Conservation (phyloP, 208 protist genomes). For the Strigomonas culicis region DNA sequence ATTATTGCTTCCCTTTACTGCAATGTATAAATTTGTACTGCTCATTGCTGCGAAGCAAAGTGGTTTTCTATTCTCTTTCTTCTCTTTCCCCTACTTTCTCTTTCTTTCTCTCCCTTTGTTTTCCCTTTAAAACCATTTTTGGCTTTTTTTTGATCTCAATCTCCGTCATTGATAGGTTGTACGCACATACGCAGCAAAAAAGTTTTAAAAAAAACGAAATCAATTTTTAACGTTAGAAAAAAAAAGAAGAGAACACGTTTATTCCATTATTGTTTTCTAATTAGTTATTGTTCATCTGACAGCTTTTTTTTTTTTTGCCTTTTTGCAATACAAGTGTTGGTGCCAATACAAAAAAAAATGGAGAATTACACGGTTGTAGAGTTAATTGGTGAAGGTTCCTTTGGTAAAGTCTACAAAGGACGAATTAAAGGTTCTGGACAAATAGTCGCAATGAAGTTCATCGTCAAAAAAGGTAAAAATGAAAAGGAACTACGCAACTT, state of each 20-base stretch:
- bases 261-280: not conserved
- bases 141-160: slow-evolving; percentile 8
- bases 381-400: slow-evolving; percentile 97
- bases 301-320: slow-evolving; percentile 10
- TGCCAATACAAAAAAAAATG: slow-evolving; percentile 34
- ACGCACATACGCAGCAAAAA: no score
- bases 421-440: slow-evolving; percentile 90
- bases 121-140: slow-evolving; percentile 14
- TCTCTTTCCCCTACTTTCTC: not conserved
- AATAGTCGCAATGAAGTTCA: slow-evolving; percentile 98
- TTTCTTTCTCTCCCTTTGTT: slow-evolving; percentile 14
- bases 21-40: not conserved
- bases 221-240: slow-evolving; percentile 14
- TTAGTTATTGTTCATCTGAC: slow-evolving; percentile 5
- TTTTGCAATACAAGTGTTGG: not conserved
- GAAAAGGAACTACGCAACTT: slow-evolving; percentile 93
- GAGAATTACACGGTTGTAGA: slow-evolving; percentile 93
- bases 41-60: not conserved
- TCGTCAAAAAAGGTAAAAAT: slow-evolving; percentile 94
- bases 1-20: no score
- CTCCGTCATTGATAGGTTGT: no score
- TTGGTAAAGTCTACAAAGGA: slow-evolving; percentile 98
- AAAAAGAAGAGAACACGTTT: slow-evolving; percentile 9
- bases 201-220: slow-evolving; percentile 7
- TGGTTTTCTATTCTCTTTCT: not conserved